A percentile compares a stretch with the other conserved stretches of the same genome.
phyloP scores from a whole-genome alignment of 345 rosid genomes.

The Kandelia obovata region DNA sequence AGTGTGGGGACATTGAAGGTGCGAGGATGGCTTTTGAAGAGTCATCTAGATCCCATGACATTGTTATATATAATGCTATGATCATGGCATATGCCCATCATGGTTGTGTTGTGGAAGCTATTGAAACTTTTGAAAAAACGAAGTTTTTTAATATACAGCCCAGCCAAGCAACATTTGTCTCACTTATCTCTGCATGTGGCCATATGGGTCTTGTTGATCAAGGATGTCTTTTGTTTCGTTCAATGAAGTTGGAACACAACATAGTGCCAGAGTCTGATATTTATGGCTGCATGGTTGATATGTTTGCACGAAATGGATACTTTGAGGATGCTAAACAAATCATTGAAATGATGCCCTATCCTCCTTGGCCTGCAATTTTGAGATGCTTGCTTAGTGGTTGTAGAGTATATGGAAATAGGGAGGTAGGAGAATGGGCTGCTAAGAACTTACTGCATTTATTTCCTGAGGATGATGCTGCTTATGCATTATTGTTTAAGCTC shows the following conservation, averaged over 20 bases:
- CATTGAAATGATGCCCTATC: conserved; percentile 37
- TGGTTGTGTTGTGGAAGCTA: conserved; percentile 32
- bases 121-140: conserved; percentile 31
- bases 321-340: conserved; percentile 32
- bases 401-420: conserved; percentile 35
- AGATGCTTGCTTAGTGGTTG: conserved; percentile 48
- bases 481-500: conserved; percentile 29
- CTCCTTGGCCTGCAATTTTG: conserved; percentile 37
- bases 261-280: conserved; percentile 35
- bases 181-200: conserved; percentile 40
- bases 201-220: conserved; percentile 35
- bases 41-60: conserved; percentile 24
- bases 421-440: conserved; percentile 39
- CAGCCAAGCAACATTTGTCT: conserved; percentile 39
- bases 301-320: conserved; percentile 38
- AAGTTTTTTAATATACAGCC: conserved; percentile 32
- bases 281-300: conserved; percentile 43
- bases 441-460: conserved; percentile 28
- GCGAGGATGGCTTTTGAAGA: conserved; percentile 33
- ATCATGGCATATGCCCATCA: conserved; percentile 45
- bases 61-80: conserved; percentile 34
- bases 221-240: conserved; percentile 35
- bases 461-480: conserved; percentile 33
- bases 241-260: conserved; percentile 29
- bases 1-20: conserved; percentile 35